phyloP scores from a whole-genome alignment of 2,329 filamentous ascomycete species.

The Delphinella strobiligena region DNA sequence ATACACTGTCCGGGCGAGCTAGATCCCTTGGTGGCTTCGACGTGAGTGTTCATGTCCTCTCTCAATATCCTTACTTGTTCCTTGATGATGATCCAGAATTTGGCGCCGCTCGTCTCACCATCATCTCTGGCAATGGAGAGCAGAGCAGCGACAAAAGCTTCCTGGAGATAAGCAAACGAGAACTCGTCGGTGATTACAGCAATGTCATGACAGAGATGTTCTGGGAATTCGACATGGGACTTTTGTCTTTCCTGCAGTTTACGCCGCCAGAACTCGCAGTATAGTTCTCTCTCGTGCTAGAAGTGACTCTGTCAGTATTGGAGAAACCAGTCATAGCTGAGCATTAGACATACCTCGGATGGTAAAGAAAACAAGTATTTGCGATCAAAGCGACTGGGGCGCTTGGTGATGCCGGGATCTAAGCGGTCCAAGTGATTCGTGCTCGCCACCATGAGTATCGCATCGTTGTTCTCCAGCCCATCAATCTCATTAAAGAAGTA shows the following conservation, averaged over 20 bases:
- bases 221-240: conserved; percentile 48
- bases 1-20: too few relatives aligned
- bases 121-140: conserved; percentile 42
- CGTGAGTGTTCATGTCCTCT: conserved; percentile 44
- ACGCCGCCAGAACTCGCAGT: conserved; percentile 53
- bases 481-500: conserved; percentile 67
- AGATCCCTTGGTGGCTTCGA: neutral
- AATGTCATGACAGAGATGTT: conserved; percentile 45
- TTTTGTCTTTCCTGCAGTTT: conserved; percentile 37
- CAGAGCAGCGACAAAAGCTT: conserved; percentile 53
- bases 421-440: conserved; percentile 46
- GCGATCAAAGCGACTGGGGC: conserved; percentile 54
- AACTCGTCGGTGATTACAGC: conserved; percentile 53
- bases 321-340: neutral
- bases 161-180: conserved; percentile 59
- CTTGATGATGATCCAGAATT: conserved; percentile 51
- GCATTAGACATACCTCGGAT: neutral
- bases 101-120: conserved; percentile 30
- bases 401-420: conserved; percentile 51
- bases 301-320: conserved; percentile 29
- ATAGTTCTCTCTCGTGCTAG: conserved; percentile 42
- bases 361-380: conserved; percentile 49
- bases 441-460: conserved; percentile 48
- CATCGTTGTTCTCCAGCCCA: conserved; percentile 56
- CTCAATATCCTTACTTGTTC: conserved; percentile 50